Base-by-base conservation (phyloP, 495 filamentous ascomycete genomes). In the Podospora comata region DNA sequence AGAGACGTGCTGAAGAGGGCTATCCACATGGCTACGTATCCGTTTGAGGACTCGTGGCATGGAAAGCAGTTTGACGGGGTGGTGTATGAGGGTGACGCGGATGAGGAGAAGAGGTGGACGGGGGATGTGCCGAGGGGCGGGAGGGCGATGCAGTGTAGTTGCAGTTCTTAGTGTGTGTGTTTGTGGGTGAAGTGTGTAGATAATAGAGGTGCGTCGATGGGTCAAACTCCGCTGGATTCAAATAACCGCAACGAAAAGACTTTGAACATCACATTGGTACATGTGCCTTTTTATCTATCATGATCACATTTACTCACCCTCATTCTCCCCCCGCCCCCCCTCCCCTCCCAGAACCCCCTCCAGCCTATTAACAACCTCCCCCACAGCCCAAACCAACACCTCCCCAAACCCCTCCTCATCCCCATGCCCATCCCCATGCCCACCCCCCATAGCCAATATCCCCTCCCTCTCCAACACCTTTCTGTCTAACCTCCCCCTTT, bases 91-190 rank as follows among this genome's bases (percentile, higher is more conserved):
- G 77, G 34, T 59, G 81, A 93, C 68, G 28, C 44, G 71, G 86
- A 87, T 30, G 91, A 95, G 76, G 92, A 96, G 68, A 85, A 88
- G 73, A 84, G 96, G 71, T 97, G 91, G 81, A 94, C 89, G 68
- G 89, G 92, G 9, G 93, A 97, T 81, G 92, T 97, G 64, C 95
- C 95, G 11, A 88, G 81, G 78, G 79, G 80, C 56, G 86, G 86
- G 77, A 84, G 92, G 72, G 91, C 88, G 56, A 87, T 96, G 86
- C 94, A 97, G 83, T 99, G 95, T 79, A 94, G 91, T 75, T 99
- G 95, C 77, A 86, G 84, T 68, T 87, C 85, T 20, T 71, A 53
- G 66, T 61, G 26, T 26, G 20, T 69, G 34, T 16, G 34, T 48
- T 6, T 48, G 39, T 11, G 39, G 39, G 9, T 48, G 30, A 32